Percentiles rank a stretch among this genome's conserved stretches.
phyloP scores from a whole-genome alignment of 768 basidiomycete genomes.

The Mycena olivaceomarginata region DNA sequence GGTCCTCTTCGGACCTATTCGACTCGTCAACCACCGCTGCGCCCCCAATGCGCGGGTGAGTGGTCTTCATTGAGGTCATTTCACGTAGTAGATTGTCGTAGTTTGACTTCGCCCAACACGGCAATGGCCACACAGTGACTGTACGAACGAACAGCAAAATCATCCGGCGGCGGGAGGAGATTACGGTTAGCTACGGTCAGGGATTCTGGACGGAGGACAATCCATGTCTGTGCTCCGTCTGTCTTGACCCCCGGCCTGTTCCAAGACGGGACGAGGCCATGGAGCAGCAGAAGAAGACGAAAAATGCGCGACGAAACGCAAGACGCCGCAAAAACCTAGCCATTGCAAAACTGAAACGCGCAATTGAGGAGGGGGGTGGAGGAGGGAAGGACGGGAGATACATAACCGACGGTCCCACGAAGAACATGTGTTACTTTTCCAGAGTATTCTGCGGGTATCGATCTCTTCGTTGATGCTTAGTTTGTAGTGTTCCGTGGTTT shows the following conservation, averaged over 20 bases:
- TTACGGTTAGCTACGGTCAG: slow-evolving; percentile 1
- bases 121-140: slow-evolving; percentile 12
- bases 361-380: slow-evolving; percentile 3
- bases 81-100: slow-evolving; percentile 1
- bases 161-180: not conserved
- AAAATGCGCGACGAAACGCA: not conserved
- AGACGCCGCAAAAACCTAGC: slow-evolving; percentile 7
- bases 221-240: slow-evolving; percentile 3
- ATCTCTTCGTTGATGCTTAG: too few species aligned
- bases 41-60: slow-evolving; percentile 13
- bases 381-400: not conserved
- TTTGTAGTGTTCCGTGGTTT: too few species aligned
- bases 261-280: not conserved
- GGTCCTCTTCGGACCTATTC: not conserved
- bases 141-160: slow-evolving; percentile 6
- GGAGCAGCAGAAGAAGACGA: not conserved
- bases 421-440: too few species aligned
- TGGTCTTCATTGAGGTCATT: slow-evolving; percentile 1
- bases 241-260: not conserved
- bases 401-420: too few species aligned
- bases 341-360: not conserved
- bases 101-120: slow-evolving; percentile 11
- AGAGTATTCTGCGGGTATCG: too few species aligned
- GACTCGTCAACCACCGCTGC: not conserved
- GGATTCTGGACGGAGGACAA: slow-evolving; percentile 6